Evolutionary conservation across 345 rosid species (phyloP).

Genomic region (Jatropha curcas): DNA sequence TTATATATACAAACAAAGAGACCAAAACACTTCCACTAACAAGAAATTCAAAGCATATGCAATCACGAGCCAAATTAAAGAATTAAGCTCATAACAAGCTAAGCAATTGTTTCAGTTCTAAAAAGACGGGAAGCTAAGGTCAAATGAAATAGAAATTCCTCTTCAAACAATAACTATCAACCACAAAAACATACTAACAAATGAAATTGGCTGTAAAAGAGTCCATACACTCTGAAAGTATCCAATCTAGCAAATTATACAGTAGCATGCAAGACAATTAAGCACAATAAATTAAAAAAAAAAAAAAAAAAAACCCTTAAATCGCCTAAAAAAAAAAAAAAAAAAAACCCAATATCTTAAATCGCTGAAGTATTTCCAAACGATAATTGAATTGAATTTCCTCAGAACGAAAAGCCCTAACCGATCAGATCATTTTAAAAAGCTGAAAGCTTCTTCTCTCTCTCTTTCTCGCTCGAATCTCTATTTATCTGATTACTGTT

Average conservation of each 20-base stretch:
- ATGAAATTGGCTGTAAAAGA: too few species aligned
- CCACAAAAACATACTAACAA: background rate
- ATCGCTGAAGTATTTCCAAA: background rate
- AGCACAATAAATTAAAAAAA: background rate
- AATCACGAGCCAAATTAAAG: background rate
- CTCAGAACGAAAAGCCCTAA: background rate
- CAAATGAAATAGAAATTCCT: background rate
- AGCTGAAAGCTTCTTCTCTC: background rate
- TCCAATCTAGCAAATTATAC: slow-evolving; percentile 3
- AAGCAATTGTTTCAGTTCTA: background rate
- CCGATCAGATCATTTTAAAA: background rate
- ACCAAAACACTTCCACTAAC: background rate
- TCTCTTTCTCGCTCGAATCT: background rate
- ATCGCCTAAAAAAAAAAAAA: background rate
- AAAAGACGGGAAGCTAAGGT: background rate
- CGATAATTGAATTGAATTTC: background rate
- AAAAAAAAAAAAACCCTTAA: too few species aligned
- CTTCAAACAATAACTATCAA: background rate
- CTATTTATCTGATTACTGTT: background rate
- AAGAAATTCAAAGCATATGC: background rate
- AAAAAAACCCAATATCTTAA: background rate
- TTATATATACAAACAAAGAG: too few species aligned
- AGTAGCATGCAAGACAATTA: slow-evolving; percentile 1
- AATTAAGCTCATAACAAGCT: background rate
- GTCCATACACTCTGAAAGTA: background rate